A percentile compares a stretch with the other conserved stretches of the same genome.
Conservation (phyloP, 768 basidiomycete genomes). For the Trametes gibbosa region DNA sequence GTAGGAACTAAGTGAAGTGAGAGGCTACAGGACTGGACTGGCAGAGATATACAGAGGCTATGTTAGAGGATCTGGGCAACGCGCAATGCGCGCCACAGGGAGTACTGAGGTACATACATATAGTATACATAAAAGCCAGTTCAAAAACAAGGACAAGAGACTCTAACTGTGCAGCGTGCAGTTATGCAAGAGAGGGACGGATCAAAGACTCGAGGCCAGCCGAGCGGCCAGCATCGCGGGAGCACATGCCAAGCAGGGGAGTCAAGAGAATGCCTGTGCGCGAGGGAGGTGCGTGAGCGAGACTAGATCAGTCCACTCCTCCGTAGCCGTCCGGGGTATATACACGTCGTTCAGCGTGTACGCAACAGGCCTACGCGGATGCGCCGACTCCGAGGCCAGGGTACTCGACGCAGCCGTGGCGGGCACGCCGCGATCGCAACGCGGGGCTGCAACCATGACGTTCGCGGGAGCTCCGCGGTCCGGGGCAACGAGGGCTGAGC, state of each 20-base stretch:
- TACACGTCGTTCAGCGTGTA: neutral
- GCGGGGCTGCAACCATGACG: neutral
- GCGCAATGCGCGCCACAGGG: too few species aligned
- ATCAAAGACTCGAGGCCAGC: too few species aligned
- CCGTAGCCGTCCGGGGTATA: neutral
- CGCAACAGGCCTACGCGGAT: neutral
- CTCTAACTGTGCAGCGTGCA: too few species aligned
- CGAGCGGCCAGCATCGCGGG: too few species aligned
- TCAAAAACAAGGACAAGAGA: too few species aligned
- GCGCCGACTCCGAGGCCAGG: neutral
- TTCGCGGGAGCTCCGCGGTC: neutral
- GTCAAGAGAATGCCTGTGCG: neutral
- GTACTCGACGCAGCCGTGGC: neutral
- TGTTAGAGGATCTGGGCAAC: too few species aligned
- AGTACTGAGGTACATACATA: too few species aligned
- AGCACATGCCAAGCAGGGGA: neutral
- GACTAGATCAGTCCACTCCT: constrained; percentile 15
- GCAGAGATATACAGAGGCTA: too few species aligned
- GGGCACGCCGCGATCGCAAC: neutral
- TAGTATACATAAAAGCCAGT: too few species aligned
- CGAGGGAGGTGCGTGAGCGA: constrained; percentile 11
- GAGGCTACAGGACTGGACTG: too few species aligned
- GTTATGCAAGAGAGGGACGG: too few species aligned
- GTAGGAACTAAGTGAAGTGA: too few species aligned
- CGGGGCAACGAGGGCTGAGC: neutral